These are phyloP conservation scores for Endotrypanum monterogeii DNA, from an alignment of 208 protist genomes.

Conservation along the genomic window DNA sequence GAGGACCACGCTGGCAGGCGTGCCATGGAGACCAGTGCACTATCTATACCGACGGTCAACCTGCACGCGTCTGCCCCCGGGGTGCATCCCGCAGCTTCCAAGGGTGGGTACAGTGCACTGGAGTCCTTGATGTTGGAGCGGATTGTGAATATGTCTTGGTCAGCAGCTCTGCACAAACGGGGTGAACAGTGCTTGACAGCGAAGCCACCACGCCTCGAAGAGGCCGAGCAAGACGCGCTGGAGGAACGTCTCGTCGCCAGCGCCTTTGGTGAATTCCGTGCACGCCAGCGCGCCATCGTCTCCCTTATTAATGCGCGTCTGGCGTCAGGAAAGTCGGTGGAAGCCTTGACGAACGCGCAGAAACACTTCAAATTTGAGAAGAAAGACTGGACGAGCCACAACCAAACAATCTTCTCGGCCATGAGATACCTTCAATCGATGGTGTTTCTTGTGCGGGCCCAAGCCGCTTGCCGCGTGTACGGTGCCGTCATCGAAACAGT, in stretches of 20 bases:
- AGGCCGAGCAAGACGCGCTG: constrained; percentile 41
- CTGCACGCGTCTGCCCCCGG: background rate
- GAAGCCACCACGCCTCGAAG: constrained; percentile 49
- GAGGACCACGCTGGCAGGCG: constrained; percentile 8
- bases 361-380: constrained; percentile 79
- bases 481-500: constrained; percentile 70
- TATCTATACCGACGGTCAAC: constrained; percentile 10
- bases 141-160: constrained; percentile 72
- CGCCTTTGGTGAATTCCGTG: constrained; percentile 51
- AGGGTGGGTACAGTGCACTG: constrained; percentile 15
- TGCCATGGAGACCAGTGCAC: constrained; percentile 8
- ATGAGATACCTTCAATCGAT: constrained; percentile 83
- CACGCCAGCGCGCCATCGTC: constrained; percentile 63
- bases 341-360: constrained; percentile 54
- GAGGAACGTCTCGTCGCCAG: constrained; percentile 59
- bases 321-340: constrained; percentile 56
- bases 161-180: constrained; percentile 71
- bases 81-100: background rate
- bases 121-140: constrained; percentile 39
- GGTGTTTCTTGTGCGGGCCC: constrained; percentile 70
- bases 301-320: constrained; percentile 65
- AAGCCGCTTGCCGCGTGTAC: constrained; percentile 62
- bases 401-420: constrained; percentile 57
- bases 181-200: constrained; percentile 69
- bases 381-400: constrained; percentile 58